A percentile compares a stretch with the other conserved stretches of the same genome.
These are phyloP conservation scores for Colletotrichum sp. DNA, from an alignment of 2,329 filamentous ascomycete species.

Conservation along the genomic window DNA sequence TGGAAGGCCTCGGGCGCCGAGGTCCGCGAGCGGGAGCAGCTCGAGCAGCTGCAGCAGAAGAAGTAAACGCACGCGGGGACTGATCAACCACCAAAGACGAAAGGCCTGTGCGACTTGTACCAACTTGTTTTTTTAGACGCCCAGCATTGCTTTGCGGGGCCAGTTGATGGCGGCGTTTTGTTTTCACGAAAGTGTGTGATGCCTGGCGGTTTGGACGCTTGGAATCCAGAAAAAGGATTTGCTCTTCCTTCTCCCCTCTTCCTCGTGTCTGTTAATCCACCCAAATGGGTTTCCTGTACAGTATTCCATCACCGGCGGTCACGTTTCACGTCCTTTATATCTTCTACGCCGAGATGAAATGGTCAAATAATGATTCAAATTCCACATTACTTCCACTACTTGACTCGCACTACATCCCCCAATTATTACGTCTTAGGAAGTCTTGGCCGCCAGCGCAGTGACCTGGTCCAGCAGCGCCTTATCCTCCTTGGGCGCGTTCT, in stretches of 20 bases:
- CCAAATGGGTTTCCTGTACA: not conserved
- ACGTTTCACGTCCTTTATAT: not conserved
- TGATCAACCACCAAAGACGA: not conserved
- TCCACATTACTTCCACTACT: constrained; percentile 1
- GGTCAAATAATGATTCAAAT: constrained; percentile 9
- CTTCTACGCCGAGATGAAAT: constrained; percentile 6
- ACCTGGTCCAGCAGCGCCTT: constrained; percentile 58
- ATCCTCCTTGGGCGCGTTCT: constrained; percentile 56
- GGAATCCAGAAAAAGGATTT: not conserved
- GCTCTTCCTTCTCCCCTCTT: not conserved
- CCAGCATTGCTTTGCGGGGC: not conserved
- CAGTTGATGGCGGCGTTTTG: constrained; percentile 10
- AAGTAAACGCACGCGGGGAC: not conserved
- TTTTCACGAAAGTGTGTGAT: not conserved
- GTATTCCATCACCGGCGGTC: not conserved
- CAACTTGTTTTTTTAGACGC: not conserved
- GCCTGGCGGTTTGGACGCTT: not conserved
- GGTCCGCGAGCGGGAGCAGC: constrained; percentile 50
- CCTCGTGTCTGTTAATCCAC: not conserved
- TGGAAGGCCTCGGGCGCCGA: constrained; percentile 83
- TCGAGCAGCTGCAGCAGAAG: not conserved
- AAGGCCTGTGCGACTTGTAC: not conserved
- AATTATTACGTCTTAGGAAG: not conserved
- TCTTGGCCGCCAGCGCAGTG: constrained; percentile 32
- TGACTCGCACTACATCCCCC: not conserved